Evolutionary conservation across 1,284 basidiomycete species (phyloP).

Genomic region (Sanghuangporus sanghuang): DNA sequence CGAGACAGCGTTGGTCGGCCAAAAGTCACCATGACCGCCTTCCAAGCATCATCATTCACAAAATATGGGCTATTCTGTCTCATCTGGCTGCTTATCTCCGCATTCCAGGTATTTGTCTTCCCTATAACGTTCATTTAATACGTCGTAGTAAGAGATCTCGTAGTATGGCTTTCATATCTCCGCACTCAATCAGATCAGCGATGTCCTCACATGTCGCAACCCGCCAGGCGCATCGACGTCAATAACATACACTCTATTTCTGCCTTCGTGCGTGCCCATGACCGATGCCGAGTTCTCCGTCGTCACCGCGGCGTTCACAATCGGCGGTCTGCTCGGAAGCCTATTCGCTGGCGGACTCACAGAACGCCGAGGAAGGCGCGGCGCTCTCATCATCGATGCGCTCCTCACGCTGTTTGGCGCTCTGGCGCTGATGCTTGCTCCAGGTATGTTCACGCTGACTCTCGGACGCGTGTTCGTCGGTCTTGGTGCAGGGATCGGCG

Average conservation of each 20-base stretch:
- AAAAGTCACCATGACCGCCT: background rate
- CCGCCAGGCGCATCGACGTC: constrained; percentile 22
- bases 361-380: constrained; percentile 63
- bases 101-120: constrained; percentile 49
- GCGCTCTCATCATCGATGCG: constrained; percentile 56
- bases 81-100: constrained; percentile 55
- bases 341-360: constrained; percentile 66
- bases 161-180: constrained; percentile 83
- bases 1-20: background rate
- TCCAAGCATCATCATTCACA: constrained; percentile 36
- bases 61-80: constrained; percentile 56
- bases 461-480: constrained; percentile 76
- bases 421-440: constrained; percentile 58
- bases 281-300: constrained; percentile 70
- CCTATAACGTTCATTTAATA: background rate
- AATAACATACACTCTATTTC: constrained; percentile 24
- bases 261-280: constrained; percentile 74
- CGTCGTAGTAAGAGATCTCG: background rate
- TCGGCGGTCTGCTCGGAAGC: constrained; percentile 84
- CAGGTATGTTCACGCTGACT: constrained; percentile 51
- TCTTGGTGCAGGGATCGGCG: constrained; percentile 74
- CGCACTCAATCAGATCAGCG: constrained; percentile 83
- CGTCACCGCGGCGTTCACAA: constrained; percentile 80
- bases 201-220: constrained; percentile 62
- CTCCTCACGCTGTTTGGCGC: constrained; percentile 56